phyloP scores from a whole-genome alignment of 139 green algal genomes.

The Chlorella sp. region DNA sequence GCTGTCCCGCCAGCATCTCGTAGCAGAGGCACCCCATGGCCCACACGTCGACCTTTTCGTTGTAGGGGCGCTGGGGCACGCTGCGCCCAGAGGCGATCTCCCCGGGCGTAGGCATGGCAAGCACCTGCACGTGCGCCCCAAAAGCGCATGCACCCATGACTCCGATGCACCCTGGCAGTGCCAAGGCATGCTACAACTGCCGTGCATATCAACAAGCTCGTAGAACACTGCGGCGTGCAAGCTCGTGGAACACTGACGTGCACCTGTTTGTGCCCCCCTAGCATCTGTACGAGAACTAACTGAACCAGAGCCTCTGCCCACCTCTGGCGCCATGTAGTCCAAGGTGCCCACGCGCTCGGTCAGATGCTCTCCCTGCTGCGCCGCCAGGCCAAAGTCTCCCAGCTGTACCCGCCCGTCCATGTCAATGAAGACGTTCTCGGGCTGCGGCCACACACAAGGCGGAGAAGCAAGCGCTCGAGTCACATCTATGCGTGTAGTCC shows the following conservation, averaged over 20 bases:
- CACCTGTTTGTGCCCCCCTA: constrained; percentile 12
- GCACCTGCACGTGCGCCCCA: constrained; percentile 14
- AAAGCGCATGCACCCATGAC: too few relatives aligned
- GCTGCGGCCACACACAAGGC: too few relatives aligned
- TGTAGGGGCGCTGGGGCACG: constrained; percentile 16
- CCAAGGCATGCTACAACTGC: too few relatives aligned
- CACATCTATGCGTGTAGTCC: too few relatives aligned
- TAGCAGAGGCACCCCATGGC: constrained; percentile 39
- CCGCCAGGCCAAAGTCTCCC: constrained; percentile 41
- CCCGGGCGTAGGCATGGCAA: constrained; percentile 5
- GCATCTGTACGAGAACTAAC: too few relatives aligned
- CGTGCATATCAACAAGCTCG: neutral
- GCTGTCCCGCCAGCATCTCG: constrained; percentile 38
- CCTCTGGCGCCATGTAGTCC: constrained; percentile 36
- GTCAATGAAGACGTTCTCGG: constrained; percentile 38
- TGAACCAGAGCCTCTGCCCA: too few relatives aligned
- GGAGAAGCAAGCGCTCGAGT: too few relatives aligned
- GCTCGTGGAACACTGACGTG: neutral
- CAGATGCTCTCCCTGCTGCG: constrained; percentile 22
- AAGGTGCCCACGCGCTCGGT: constrained; percentile 37
- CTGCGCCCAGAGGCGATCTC: neutral
- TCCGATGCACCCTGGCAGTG: too few relatives aligned
- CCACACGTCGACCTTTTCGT: constrained; percentile 36
- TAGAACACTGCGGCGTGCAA: neutral
- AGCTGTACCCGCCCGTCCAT: constrained; percentile 19